Conservation (phyloP, 331 rosid genomes). For the Acacia concinna region DNA sequence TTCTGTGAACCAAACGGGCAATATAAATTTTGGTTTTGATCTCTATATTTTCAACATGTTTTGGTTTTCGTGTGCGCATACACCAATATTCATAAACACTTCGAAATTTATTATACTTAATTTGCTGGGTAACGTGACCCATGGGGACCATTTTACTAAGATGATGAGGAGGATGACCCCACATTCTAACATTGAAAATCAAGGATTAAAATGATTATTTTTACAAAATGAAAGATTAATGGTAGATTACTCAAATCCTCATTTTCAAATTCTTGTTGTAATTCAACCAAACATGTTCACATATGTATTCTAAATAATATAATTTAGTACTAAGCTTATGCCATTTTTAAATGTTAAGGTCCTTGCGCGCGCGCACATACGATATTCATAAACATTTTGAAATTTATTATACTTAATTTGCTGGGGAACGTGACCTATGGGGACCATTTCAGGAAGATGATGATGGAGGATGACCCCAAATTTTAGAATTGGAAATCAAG, state of each 20-base stretch:
- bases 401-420: no score
- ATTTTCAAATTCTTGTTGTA: background rate
- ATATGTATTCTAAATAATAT: background rate
- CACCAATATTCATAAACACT: no score
- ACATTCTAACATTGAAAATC: background rate
- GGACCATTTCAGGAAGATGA: background rate
- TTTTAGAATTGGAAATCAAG: background rate
- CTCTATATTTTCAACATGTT: no score
- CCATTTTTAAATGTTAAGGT: background rate
- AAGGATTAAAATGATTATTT: background rate
- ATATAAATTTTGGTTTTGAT: no score
- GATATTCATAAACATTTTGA: no score
- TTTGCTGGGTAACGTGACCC: background rate
- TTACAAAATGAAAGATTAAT: background rate
- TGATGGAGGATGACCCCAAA: background rate
- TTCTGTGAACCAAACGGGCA: no score
- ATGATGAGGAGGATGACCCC: background rate
- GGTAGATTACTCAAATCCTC: background rate
- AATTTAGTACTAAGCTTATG: background rate
- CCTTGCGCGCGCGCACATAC: no score
- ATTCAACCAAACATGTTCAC: no score
- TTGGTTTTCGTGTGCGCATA: no score
- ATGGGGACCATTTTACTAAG: background rate
- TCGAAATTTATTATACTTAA: no score
- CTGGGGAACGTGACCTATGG: background rate